These are phyloP conservation scores for Metschnikowia cerradonensis DNA, from an alignment of 805 yeast genomes.

Conservation along the genomic window DNA sequence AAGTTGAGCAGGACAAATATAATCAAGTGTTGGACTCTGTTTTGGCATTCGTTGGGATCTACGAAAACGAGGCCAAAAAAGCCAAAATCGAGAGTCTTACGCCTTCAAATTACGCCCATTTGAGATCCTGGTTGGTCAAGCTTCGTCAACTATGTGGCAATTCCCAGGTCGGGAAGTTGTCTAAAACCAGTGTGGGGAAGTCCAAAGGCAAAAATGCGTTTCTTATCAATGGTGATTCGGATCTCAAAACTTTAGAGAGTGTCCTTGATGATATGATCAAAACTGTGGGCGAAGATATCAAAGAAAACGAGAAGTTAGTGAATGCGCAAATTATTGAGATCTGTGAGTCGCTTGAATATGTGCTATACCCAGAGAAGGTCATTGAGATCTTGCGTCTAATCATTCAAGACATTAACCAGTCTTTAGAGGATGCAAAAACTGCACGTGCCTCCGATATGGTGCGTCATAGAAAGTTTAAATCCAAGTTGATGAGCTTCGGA, in stretches of 20 bases:
- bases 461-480: neutral
- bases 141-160: constrained; percentile 83
- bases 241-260: constrained; percentile 50
- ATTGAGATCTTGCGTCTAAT: constrained; percentile 42
- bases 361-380: constrained; percentile 50
- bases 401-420: constrained; percentile 9
- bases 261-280: constrained; percentile 64
- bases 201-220: constrained; percentile 10
- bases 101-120: constrained; percentile 34
- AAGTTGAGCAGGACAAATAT: constrained; percentile 83
- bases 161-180: constrained; percentile 48
- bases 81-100: constrained; percentile 48
- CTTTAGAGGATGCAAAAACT: neutral
- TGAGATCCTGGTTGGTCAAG: constrained; percentile 66
- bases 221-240: constrained; percentile 19
- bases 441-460: constrained; percentile 1
- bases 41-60: constrained; percentile 50
- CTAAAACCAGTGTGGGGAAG: constrained; percentile 4
- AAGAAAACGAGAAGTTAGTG: constrained; percentile 47
- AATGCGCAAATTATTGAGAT: constrained; percentile 43
- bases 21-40: constrained; percentile 60
- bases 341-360: constrained; percentile 68
- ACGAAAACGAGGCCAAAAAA: constrained; percentile 48
- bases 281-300: constrained; percentile 48
- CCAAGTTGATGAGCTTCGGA: constrained; percentile 2